These are phyloP conservation scores for Aphanomyces stellatus DNA, from an alignment of 352 stramenopile species.

Conservation along the genomic window DNA sequence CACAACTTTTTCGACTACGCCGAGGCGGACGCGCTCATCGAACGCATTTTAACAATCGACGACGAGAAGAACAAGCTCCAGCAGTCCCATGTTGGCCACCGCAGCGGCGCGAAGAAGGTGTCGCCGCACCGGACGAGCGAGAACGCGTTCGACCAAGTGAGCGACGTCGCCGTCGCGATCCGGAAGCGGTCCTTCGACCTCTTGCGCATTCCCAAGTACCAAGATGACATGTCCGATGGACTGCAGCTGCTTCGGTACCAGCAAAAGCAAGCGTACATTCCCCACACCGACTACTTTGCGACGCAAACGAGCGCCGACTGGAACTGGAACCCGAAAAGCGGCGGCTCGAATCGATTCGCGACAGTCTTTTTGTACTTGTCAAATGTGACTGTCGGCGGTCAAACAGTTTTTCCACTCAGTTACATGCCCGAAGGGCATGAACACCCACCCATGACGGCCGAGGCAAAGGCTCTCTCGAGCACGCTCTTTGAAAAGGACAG, in stretches of 20 bases:
- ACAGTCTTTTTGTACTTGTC: constrained; percentile 81
- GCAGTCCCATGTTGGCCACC: constrained; percentile 65
- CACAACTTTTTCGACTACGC: constrained; percentile 81
- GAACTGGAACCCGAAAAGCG: constrained; percentile 64
- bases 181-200: constrained; percentile 85
- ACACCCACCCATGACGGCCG: constrained; percentile 36
- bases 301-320: constrained; percentile 46
- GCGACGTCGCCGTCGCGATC: constrained; percentile 54
- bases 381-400: constrained; percentile 61
- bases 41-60: constrained; percentile 70
- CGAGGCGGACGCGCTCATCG: constrained; percentile 74
- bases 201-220: constrained; percentile 84
- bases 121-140: constrained; percentile 74
- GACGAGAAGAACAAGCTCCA: constrained; percentile 76
- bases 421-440: constrained; percentile 56
- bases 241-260: constrained; percentile 95
- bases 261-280: constrained; percentile 90
- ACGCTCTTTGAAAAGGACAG: constrained; percentile 53
- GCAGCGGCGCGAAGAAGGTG: constrained; percentile 58
- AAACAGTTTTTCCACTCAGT: constrained; percentile 76
- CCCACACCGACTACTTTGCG: constrained; percentile 92
- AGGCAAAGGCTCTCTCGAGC: constrained; percentile 33
- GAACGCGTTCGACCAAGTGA: constrained; percentile 84
- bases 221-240: constrained; percentile 88
- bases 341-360: constrained; percentile 76